Evolutionary conservation across 2,329 filamentous ascomycete species (phyloP).

Genomic region (Calonectria hongkongensis): DNA sequence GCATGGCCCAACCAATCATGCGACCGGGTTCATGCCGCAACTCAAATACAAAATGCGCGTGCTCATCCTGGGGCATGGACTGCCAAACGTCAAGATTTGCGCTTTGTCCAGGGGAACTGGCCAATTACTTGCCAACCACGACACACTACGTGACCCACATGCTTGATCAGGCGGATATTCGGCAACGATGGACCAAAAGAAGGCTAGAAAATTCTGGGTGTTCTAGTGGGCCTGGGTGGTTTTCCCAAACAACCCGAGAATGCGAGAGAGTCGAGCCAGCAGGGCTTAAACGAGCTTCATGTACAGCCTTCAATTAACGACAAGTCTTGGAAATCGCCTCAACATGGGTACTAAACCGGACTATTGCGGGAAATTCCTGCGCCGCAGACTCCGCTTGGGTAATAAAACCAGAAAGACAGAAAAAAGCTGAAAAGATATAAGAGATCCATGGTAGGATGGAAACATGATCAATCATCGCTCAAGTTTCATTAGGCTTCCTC

Average conservation of each 20-base stretch:
- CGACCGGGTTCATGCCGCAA: not conserved
- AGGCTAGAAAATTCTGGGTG: too few species aligned
- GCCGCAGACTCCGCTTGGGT: not conserved
- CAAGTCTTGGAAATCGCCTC: not conserved
- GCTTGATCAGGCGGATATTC: not conserved
- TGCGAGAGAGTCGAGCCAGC: not conserved
- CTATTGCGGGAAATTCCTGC: not conserved
- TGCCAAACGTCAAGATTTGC: not conserved
- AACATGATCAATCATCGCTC: too few species aligned
- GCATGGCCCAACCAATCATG: not conserved
- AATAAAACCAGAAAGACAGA: not conserved
- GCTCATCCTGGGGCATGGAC: not conserved
- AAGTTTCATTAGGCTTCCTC: too few species aligned
- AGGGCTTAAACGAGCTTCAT: too few species aligned
- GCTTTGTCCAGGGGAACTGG: not conserved
- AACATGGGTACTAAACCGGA: not conserved
- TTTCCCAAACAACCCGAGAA: slow-evolving; percentile 16
- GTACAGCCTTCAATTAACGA: not conserved
- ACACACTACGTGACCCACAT: not conserved
- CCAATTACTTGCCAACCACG: too few species aligned
- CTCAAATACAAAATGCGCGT: not conserved
- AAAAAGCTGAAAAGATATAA: not conserved
- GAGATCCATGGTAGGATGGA: too few species aligned
- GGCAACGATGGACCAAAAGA: not conserved
- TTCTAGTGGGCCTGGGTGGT: not conserved